Evolutionary conservation across 2,329 filamentous ascomycete genomes (phyloP).

Genomic region (Chalara sp.): DNA sequence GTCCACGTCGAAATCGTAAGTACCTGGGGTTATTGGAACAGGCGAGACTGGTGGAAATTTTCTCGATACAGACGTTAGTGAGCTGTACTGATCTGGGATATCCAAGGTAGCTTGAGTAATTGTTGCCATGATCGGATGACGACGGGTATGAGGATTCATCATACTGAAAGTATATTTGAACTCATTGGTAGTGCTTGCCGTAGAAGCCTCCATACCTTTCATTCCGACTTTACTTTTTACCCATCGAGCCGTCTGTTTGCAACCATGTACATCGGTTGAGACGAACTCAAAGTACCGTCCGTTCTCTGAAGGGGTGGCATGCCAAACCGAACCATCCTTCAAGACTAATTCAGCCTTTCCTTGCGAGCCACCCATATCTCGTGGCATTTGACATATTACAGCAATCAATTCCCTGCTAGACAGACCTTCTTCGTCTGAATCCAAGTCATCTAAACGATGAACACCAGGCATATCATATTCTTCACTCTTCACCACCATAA

Average conservation of each 20-base stretch:
- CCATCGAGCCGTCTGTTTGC: constrained; percentile 60
- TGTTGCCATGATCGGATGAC: constrained; percentile 69
- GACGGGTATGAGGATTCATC: constrained; percentile 59
- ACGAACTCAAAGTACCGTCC: constrained; percentile 60
- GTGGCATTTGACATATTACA: constrained; percentile 56
- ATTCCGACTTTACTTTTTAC: constrained; percentile 43
- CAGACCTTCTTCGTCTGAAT: constrained; percentile 43
- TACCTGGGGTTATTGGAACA: constrained; percentile 6
- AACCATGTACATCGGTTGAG: constrained; percentile 44
- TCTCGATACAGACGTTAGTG: constrained; percentile 43
- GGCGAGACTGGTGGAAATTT: constrained; percentile 33
- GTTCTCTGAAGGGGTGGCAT: constrained; percentile 42
- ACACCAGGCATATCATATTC: constrained; percentile 49
- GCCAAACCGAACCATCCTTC: constrained; percentile 55
- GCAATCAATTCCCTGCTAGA: constrained; percentile 54
- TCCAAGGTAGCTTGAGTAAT: constrained; percentile 59
- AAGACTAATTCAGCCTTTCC: constrained; percentile 55
- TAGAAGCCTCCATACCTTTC: constrained; percentile 16
- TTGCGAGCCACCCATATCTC: constrained; percentile 39
- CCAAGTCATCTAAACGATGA: constrained; percentile 45
- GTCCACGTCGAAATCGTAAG: constrained; percentile 3
- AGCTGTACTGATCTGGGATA: constrained; percentile 61
- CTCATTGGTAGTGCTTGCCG: constrained; percentile 29
- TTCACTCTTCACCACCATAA: constrained; percentile 65
- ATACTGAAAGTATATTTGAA: constrained; percentile 70